A percentile compares a stretch with the other conserved stretches of the same genome.
Evolutionary conservation across 2,329 filamentous ascomycete genomes (phyloP).

Genomic region (Akanthomyces uredinophilus): DNA sequence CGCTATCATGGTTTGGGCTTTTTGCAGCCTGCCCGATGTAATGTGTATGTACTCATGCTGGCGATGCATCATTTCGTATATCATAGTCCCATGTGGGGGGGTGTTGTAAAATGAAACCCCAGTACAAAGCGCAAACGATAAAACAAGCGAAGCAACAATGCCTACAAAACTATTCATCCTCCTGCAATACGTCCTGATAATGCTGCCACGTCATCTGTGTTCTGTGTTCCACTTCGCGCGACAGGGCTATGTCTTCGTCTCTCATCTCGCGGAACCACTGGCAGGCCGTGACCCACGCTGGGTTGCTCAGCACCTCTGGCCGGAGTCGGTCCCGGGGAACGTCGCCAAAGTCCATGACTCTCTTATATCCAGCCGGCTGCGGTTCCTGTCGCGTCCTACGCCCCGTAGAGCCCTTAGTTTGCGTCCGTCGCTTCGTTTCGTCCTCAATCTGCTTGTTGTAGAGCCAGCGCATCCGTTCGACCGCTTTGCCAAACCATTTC

Average conservation of each 20-base stretch:
- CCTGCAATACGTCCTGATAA: not conserved
- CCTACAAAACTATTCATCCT: not conserved
- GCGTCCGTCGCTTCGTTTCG: conserved; percentile 15
- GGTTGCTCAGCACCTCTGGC: conserved; percentile 38
- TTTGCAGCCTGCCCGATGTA: too few relatives aligned
- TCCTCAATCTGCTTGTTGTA: conserved; percentile 20
- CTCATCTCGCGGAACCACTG: conserved; percentile 30
- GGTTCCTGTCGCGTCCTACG: conserved; percentile 20
- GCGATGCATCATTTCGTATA: not conserved
- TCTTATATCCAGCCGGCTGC: conserved; percentile 25
- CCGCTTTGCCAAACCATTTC: conserved; percentile 43
- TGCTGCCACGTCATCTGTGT: not conserved
- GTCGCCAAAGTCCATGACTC: conserved; percentile 33
- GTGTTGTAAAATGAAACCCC: too few relatives aligned
- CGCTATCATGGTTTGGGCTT: not conserved
- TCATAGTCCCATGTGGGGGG: not conserved
- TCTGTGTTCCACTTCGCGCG: not conserved
- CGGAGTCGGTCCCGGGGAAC: conserved; percentile 38
- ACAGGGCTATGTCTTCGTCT: not conserved
- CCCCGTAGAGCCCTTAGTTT: not conserved
- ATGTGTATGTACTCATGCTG: not conserved
- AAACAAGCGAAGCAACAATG: not conserved
- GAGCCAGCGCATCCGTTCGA: conserved; percentile 32
- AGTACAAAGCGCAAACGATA: not conserved
- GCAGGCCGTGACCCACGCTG: conserved; percentile 40